Conservation (phyloP, 2,329 filamentous ascomycete genomes). For the Ophiocordyceps camponoti-floridani region DNA sequence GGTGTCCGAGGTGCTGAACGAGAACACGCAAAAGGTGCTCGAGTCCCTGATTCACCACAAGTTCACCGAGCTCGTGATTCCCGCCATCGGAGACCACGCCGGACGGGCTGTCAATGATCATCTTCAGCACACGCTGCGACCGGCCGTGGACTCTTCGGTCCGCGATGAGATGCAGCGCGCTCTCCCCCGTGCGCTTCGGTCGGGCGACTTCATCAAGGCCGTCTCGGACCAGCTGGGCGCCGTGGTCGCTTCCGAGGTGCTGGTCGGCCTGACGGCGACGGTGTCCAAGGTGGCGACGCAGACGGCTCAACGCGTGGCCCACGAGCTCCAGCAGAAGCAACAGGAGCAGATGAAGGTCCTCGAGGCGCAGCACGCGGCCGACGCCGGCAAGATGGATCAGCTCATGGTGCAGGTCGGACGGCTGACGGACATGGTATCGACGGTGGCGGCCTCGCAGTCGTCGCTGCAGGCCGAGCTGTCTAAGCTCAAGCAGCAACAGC, state of each 20-base stretch:
- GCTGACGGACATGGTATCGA: constrained; percentile 49
- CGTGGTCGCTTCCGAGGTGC: constrained; percentile 47
- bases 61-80: constrained; percentile 60
- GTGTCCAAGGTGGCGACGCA: constrained; percentile 47
- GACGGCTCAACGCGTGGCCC: constrained; percentile 47
- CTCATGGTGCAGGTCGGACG: constrained; percentile 49
- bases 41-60: constrained; percentile 58
- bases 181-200: constrained; percentile 57
- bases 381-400: constrained; percentile 51
- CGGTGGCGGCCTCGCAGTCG: constrained; percentile 49
- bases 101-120: constrained; percentile 53
- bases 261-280: constrained; percentile 43
- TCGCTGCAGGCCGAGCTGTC: constrained; percentile 49
- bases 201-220: constrained; percentile 51
- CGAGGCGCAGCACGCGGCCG: constrained; percentile 28
- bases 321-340: constrained; percentile 48
- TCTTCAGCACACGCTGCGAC: constrained; percentile 48
- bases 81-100: constrained; percentile 51
- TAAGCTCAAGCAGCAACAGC: constrained; percentile 35
- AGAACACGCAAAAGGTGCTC: constrained; percentile 53
- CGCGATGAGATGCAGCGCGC: constrained; percentile 55
- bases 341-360: constrained; percentile 31
- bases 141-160: constrained; percentile 45
- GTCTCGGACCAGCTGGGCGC: constrained; percentile 53
- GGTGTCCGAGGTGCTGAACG: constrained; percentile 41